Conservation (phyloP, 371 early-diverging fungal species). For the Batkoa obscura region DNA sequence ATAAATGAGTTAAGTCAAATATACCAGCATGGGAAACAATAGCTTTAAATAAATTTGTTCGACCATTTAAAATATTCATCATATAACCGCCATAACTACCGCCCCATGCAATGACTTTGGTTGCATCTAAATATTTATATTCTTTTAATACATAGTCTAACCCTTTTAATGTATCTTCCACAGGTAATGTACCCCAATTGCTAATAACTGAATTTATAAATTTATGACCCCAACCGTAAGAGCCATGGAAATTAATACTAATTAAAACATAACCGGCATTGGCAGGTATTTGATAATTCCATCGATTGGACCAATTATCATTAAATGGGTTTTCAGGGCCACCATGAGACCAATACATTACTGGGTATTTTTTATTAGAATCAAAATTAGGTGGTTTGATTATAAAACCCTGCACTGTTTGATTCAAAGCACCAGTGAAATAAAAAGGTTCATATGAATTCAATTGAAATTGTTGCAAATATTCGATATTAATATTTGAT, state of each 20-base stretch:
- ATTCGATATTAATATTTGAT: conserved; percentile 13
- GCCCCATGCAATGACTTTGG: conserved; percentile 47
- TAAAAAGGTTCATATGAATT: conserved; percentile 33
- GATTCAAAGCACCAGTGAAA: conserved; percentile 40
- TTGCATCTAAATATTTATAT: conserved; percentile 33
- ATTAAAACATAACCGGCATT: conserved; percentile 54
- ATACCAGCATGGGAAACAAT: conserved; percentile 72
- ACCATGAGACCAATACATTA: conserved; percentile 68
- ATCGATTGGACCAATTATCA: conserved; percentile 2
- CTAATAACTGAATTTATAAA: conserved; percentile 49
- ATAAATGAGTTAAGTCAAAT: conserved; percentile 37
- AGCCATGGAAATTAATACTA: conserved; percentile 58
- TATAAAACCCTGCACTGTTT: conserved; percentile 47
- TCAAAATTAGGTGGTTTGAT: conserved; percentile 45
- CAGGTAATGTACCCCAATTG: conserved; percentile 69
- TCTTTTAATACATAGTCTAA: conserved; percentile 36
- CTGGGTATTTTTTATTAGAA: conserved; percentile 36
- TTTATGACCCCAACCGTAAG: conserved; percentile 61
- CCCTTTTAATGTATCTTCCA: conserved; percentile 47
- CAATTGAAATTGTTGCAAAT: conserved; percentile 8
- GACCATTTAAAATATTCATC: conserved; percentile 48
- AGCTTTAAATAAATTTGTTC: conserved; percentile 43
- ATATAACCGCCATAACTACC: conserved; percentile 72
- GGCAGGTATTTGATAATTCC: conserved; percentile 53
- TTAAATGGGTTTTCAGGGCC: conserved; percentile 5